Evolutionary conservation across 2,329 filamentous ascomycete species (phyloP).

Genomic region (Diaporthe nobilis): DNA sequence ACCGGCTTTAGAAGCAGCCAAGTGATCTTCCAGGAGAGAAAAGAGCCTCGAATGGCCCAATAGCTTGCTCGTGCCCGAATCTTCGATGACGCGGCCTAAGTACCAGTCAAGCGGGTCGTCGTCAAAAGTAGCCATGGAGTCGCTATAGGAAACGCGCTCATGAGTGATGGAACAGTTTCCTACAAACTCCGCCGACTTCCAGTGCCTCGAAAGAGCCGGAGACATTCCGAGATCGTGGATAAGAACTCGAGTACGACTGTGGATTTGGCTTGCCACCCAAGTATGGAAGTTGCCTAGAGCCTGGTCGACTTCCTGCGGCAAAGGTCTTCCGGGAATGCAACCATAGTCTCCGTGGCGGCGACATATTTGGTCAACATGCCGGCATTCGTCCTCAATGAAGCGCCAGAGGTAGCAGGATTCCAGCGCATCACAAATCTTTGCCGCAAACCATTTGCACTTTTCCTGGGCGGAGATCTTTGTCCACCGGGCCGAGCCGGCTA

Average conservation of each 20-base stretch:
- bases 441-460: not conserved
- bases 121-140: not conserved
- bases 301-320: not conserved
- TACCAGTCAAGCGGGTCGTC: not conserved
- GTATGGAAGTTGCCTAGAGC: not conserved
- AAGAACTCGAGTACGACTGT: not conserved
- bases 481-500: not conserved
- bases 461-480: too few species aligned
- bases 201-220: slow-evolving; percentile 5
- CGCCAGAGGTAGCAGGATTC: not conserved
- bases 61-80: not conserved
- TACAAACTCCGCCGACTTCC: not conserved
- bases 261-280: not conserved
- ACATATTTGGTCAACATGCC: not conserved
- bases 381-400: not conserved
- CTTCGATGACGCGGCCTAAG: not conserved
- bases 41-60: not conserved
- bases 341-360: not conserved
- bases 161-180: not conserved
- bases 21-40: not conserved
- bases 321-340: not conserved
- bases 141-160: not conserved
- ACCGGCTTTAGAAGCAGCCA: not conserved
- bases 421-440: not conserved
- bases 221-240: not conserved